Conservation (phyloP, 1,139 yeast genomes). For the Kluyveromyces sp. region DNA sequence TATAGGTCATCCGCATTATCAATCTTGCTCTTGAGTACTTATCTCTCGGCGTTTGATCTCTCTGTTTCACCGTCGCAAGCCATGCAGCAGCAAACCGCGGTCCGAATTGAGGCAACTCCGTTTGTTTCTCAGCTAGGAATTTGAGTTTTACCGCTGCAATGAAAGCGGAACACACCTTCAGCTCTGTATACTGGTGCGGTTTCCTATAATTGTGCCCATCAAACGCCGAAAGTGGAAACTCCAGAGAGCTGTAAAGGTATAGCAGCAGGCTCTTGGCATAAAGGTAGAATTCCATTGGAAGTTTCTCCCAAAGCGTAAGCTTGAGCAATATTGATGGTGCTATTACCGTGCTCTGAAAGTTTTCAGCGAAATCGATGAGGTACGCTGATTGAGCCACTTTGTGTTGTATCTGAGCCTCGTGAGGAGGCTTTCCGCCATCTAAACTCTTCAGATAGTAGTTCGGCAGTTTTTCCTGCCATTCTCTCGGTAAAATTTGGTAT, state of each 20-base stretch:
- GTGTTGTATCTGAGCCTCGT: constrained; percentile 18
- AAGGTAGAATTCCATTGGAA: constrained; percentile 27
- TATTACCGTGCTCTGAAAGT: constrained; percentile 13
- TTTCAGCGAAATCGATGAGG: constrained; percentile 12
- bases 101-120: neutral
- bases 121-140: constrained; percentile 11
- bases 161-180: constrained; percentile 20
- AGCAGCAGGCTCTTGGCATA: constrained; percentile 16
- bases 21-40: neutral
- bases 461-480: constrained; percentile 26
- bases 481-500: constrained; percentile 20
- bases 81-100: constrained; percentile 2
- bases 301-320: constrained; percentile 14
- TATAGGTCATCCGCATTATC: constrained; percentile 3
- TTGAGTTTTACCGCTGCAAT: constrained; percentile 11
- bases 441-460: constrained; percentile 25
- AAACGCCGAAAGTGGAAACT: constrained; percentile 13
- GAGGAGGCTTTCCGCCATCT: constrained; percentile 26
- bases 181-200: constrained; percentile 19
- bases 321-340: constrained; percentile 17
- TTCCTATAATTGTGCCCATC: constrained; percentile 12
- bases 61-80: constrained; percentile 1
- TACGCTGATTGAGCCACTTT: constrained; percentile 17
- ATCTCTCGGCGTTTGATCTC: neutral
- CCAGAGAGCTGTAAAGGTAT: constrained; percentile 10